phyloP scores from a whole-genome alignment of 2,329 filamentous ascomycete species.

The Tricladium varicosporioides region DNA sequence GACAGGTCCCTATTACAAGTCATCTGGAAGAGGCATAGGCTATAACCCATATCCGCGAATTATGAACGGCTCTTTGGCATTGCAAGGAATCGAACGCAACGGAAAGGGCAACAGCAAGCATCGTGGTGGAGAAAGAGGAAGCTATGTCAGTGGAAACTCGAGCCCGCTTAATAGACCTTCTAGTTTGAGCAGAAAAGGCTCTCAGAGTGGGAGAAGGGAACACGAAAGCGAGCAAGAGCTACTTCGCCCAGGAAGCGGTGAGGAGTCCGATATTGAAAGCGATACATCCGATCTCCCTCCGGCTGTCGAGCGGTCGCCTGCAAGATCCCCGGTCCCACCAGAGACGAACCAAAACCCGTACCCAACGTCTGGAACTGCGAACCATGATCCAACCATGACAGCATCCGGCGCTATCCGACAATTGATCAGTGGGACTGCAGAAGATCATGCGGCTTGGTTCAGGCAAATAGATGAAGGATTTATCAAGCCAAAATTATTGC shows the following conservation, averaged over 20 bases:
- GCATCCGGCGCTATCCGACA: constrained; percentile 72
- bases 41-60: constrained; percentile 62
- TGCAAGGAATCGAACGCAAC: constrained; percentile 53
- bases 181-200: constrained; percentile 54
- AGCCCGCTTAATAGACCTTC: constrained; percentile 35
- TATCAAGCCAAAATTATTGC: constrained; percentile 85
- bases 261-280: constrained; percentile 58
- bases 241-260: constrained; percentile 50
- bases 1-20: constrained; percentile 64
- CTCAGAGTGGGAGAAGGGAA: constrained; percentile 34
- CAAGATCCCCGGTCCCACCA: constrained; percentile 6
- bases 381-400: constrained; percentile 50
- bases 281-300: constrained; percentile 66
- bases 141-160: constrained; percentile 38
- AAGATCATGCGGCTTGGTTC: constrained; percentile 89
- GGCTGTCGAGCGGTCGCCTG: constrained; percentile 43
- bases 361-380: constrained; percentile 31
- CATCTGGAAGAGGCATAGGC: constrained; percentile 70
- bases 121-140: constrained; percentile 19
- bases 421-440: constrained; percentile 71
- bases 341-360: constrained; percentile 26
- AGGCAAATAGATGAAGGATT: constrained; percentile 92
- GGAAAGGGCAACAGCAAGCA: constrained; percentile 42
- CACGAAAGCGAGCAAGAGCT: constrained; percentile 57
- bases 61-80: constrained; percentile 48